These are phyloP conservation scores for bread wheat (Triticum aestivum) DNA, from an alignment of 176 grass and related monocot species.

Conservation along the genomic window DNA sequence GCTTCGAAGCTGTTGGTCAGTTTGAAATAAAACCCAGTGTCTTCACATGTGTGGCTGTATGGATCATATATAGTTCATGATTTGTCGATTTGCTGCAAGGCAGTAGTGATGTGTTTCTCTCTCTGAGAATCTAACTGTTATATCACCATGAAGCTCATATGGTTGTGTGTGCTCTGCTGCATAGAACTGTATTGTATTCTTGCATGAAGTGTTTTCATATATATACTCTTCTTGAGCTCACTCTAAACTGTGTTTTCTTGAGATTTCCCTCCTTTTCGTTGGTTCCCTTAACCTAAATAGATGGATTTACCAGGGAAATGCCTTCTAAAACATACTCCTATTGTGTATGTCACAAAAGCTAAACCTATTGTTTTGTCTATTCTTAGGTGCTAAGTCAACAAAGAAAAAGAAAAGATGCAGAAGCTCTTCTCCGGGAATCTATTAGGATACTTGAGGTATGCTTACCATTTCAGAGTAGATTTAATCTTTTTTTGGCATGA, in stretches of 20 bases:
- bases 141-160: not conserved
- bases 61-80: not conserved
- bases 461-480: conserved; percentile 12
- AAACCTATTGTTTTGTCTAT: not conserved
- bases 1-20: not conserved
- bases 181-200: not conserved
- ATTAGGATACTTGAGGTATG: conserved; percentile 88
- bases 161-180: not conserved
- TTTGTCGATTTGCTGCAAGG: not conserved
- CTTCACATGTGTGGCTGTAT: not conserved
- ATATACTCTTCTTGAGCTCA: not conserved
- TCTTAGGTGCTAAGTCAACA: conserved; percentile 66
- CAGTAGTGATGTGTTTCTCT: not conserved
- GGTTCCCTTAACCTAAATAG: not conserved
- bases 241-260: not conserved
- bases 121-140: not conserved
- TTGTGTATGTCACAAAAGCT: not conserved
- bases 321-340: not conserved
- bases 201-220: not conserved
- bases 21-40: too few relatives aligned
- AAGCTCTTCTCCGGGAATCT: conserved; percentile 68
- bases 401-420: conserved; percentile 70
- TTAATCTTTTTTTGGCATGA: not conserved
- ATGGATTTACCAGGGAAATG: not conserved
- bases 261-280: not conserved